These are phyloP conservation scores for Penstemon davidsonii DNA, from an alignment of 257 asterid genomes.

Conservation along the genomic window DNA sequence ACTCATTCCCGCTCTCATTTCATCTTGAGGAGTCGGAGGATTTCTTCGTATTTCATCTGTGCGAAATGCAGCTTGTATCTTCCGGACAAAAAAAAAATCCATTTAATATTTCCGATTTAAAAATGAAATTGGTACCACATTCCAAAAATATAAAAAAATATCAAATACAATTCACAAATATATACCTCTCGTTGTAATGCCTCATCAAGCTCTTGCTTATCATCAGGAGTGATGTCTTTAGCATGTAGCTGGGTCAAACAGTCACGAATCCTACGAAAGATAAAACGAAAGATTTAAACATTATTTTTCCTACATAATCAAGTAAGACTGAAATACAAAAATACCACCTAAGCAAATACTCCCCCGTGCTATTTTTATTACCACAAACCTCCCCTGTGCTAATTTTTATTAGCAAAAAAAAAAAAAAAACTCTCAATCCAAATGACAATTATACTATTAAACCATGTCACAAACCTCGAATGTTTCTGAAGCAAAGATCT, in stretches of 20 bases:
- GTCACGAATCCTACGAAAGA: constrained; percentile 61
- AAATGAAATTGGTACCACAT: no score
- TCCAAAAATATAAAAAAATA: neutral
- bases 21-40: constrained; percentile 98
- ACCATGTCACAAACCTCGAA: constrained; percentile 55
- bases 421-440: no score
- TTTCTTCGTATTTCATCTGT: constrained; percentile 94
- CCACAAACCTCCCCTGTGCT: no score
- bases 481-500: constrained; percentile 95
- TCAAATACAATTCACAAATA: neutral
- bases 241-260: constrained; percentile 81
- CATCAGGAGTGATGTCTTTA: constrained; percentile 88
- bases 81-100: neutral
- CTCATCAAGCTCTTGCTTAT: constrained; percentile 95
- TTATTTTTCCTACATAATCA: neutral
- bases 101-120: neutral
- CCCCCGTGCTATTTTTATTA: no score
- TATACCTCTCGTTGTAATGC: constrained; percentile 91
- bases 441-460: neutral
- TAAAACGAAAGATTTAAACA: neutral
- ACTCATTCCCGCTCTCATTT: constrained; percentile 99
- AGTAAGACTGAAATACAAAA: no score
- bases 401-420: no score
- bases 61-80: constrained; percentile 98
- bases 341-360: no score